These are phyloP conservation scores for Lachnellula arida DNA, from an alignment of 2,329 filamentous ascomycete species.

Conservation along the genomic window DNA sequence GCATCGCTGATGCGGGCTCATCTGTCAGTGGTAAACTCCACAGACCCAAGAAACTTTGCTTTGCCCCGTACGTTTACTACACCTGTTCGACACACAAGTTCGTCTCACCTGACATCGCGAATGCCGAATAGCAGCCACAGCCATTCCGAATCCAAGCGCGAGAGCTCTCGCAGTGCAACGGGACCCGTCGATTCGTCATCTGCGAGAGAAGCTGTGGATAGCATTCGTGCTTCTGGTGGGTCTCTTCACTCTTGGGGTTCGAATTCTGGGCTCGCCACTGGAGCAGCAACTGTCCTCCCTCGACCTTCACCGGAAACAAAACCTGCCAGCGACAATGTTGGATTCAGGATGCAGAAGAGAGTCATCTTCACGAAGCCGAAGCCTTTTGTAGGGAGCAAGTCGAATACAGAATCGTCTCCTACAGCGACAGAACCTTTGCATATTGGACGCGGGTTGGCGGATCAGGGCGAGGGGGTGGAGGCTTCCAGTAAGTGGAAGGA, in stretches of 20 bases:
- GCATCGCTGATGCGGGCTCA: neutral
- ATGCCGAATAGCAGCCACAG: neutral
- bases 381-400: slow-evolving; percentile 10
- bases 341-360: slow-evolving; percentile 2
- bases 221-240: neutral
- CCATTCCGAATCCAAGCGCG: neutral
- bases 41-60: neutral
- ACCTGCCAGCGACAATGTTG: neutral
- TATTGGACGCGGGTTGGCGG: slow-evolving; percentile 9
- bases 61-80: neutral
- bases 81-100: neutral
- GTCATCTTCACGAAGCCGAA: slow-evolving; percentile 17
- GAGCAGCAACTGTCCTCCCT: neutral
- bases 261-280: neutral
- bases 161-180: neutral
- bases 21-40: neutral
- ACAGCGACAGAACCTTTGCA: slow-evolving; percentile 5
- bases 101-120: neutral
- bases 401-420: neutral
- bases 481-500: neutral
- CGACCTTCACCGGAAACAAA: neutral
- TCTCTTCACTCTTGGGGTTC: neutral
- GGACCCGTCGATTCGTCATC: neutral
- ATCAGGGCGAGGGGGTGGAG: neutral
- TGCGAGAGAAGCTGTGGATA: neutral